Percentiles rank a stretch among this genome's conserved stretches.
Evolutionary conservation across 495 filamentous ascomycete species (phyloP).

Genomic region (Schizothecium vesticola): DNA sequence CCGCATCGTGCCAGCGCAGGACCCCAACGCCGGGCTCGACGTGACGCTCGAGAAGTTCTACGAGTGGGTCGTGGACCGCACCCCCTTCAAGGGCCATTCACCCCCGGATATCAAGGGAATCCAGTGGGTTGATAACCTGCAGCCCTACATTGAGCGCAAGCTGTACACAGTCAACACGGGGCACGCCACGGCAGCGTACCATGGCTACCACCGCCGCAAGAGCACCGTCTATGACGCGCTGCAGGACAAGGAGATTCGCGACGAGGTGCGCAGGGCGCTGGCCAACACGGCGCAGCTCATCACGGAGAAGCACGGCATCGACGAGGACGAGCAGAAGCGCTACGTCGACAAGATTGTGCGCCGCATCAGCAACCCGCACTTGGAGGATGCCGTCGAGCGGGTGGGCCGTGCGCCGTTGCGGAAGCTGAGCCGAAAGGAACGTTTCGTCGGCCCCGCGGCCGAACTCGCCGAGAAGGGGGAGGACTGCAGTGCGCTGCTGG

Average conservation of each 20-base stretch:
- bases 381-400: conserved; percentile 89
- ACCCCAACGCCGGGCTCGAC: conserved; percentile 70
- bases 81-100: conserved; percentile 57
- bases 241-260: conserved; percentile 58
- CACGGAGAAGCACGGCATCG: conserved; percentile 76
- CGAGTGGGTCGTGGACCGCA: conserved; percentile 92
- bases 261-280: conserved; percentile 68
- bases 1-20: conserved; percentile 89
- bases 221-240: conserved; percentile 81
- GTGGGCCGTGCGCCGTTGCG: conserved; percentile 91
- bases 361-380: conserved; percentile 90
- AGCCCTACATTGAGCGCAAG: conserved; percentile 97
- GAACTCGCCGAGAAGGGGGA: conserved; percentile 73
- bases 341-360: conserved; percentile 90
- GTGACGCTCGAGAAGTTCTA: conserved; percentile 97
- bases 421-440: conserved; percentile 88
- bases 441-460: conserved; percentile 87
- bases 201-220: conserved; percentile 78
- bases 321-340: conserved; percentile 67
- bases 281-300: conserved; percentile 81
- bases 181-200: conserved; percentile 96
- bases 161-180: conserved; percentile 98
- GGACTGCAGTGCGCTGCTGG: conserved; percentile 63
- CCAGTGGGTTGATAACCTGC: conserved; percentile 84
- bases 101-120: conserved; percentile 74